A percentile compares a stretch with the other conserved stretches of the same genome.
These are phyloP conservation scores for Fusarium torreyae DNA, from an alignment of 2,329 filamentous ascomycete genomes.

Conservation along the genomic window DNA sequence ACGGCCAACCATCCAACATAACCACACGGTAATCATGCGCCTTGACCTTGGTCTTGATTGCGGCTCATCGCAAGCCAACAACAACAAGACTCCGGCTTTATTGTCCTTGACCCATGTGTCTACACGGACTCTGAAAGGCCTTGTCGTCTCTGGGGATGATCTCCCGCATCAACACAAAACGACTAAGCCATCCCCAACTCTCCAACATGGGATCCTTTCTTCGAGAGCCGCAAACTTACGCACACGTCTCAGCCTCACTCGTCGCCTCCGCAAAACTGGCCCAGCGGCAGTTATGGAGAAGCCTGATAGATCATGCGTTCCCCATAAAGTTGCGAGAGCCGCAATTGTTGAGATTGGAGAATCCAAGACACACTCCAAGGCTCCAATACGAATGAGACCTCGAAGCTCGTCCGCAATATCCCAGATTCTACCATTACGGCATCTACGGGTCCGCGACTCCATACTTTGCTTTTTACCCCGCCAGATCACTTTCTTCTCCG, in stretches of 20 bases:
- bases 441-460: slow-evolving; percentile 40
- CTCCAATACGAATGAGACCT: slow-evolving; percentile 13
- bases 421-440: slow-evolving; percentile 9
- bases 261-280: slow-evolving; percentile 2
- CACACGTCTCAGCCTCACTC: slow-evolving; percentile 21
- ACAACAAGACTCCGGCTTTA: slow-evolving; percentile 6
- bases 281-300: slow-evolving; percentile 22
- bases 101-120: background rate
- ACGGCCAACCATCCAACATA: background rate
- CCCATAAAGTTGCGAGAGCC: slow-evolving; percentile 37
- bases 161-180: slow-evolving; percentile 1
- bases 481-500: slow-evolving; percentile 34
- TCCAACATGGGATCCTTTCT: slow-evolving; percentile 10
- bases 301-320: slow-evolving; percentile 34
- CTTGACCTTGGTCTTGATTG: slow-evolving; percentile 2
- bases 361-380: background rate
- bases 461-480: slow-evolving; percentile 41
- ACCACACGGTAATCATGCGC: slow-evolving; percentile 16
- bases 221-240: slow-evolving; percentile 16
- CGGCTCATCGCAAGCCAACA: slow-evolving; percentile 7
- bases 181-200: background rate
- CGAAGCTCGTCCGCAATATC: slow-evolving; percentile 9
- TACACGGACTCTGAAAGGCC: background rate
- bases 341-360: slow-evolving; percentile 45
- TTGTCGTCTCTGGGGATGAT: slow-evolving; percentile 1